These are phyloP conservation scores for Saturnispora besseyi DNA, from an alignment of 805 yeast genomes.

Conservation along the genomic window DNA sequence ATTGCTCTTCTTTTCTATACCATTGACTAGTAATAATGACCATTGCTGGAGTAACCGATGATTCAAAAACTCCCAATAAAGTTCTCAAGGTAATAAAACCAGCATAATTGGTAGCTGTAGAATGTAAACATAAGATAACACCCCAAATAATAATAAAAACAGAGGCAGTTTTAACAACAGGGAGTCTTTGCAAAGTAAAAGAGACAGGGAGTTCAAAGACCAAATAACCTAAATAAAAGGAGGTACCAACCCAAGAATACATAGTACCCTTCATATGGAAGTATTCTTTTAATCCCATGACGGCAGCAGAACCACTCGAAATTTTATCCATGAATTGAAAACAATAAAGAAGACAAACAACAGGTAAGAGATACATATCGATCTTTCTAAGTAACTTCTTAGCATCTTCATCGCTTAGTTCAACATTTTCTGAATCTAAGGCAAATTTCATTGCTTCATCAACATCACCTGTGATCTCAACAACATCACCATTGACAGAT, in stretches of 20 bases:
- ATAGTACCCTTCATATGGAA: conserved; percentile 33
- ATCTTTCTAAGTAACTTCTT: conserved; percentile 23
- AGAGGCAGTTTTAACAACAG: conserved; percentile 30
- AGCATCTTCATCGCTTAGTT: conserved; percentile 6
- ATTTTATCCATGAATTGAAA: conserved; percentile 33
- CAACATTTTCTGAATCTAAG: conserved; percentile 6
- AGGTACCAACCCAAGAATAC: conserved; percentile 39
- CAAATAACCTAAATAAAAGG: conserved; percentile 35
- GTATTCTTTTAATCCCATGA: conserved; percentile 36
- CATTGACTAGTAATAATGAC: conserved; percentile 27
- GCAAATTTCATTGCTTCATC: conserved; percentile 11
- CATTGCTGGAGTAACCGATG: conserved; percentile 25
- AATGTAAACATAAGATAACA: conserved; percentile 38
- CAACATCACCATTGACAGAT: conserved; percentile 1
- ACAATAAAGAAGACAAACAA: conserved; percentile 23
- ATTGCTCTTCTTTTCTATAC: conserved; percentile 24
- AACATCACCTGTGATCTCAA: conserved; percentile 9
- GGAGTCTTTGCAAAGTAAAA: conserved; percentile 31
- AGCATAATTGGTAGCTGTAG: conserved; percentile 34
- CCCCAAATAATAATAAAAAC: conserved; percentile 38
- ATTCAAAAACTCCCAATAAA: conserved; percentile 37
- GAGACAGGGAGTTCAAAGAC: conserved; percentile 38
- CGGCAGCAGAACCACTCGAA: conserved; percentile 36
- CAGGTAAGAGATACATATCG: conserved; percentile 28
- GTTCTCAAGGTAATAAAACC: conserved; percentile 39